These are phyloP conservation scores for Camelina sativa DNA, from an alignment of 345 rosid species.

Conservation along the genomic window DNA sequence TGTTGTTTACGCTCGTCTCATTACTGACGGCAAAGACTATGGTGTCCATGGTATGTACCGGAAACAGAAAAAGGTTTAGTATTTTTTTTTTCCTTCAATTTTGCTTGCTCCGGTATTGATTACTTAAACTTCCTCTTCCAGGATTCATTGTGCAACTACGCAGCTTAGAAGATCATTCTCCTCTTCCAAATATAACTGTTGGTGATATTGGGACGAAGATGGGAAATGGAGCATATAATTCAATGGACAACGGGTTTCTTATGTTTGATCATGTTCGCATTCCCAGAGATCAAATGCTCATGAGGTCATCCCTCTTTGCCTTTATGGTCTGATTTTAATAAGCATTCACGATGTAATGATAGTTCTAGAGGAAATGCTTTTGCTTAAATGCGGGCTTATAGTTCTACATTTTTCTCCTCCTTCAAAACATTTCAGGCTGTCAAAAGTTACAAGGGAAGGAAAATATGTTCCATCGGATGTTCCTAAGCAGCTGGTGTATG, in stretches of 20 bases:
- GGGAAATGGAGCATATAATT: constrained; percentile 91
- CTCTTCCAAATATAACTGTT: constrained; percentile 89
- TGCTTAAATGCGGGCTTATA: constrained; percentile 8
- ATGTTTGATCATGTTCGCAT: constrained; percentile 90
- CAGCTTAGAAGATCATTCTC: constrained; percentile 90
- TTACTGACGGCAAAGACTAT: constrained; percentile 70
- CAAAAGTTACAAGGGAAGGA: constrained; percentile 92
- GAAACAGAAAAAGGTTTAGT: not conserved
- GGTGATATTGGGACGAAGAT: constrained; percentile 97
- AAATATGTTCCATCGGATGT: constrained; percentile 77
- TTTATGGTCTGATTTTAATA: constrained; percentile 12
- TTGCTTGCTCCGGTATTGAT: constrained; percentile 12
- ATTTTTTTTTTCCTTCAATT: not conserved
- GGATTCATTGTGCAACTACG: constrained; percentile 98
- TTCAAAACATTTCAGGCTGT: constrained; percentile 61
- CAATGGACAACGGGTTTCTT: constrained; percentile 95
- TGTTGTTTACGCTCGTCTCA: constrained; percentile 89
- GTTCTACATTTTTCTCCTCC: constrained; percentile 36
- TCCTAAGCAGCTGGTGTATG: constrained; percentile 88
- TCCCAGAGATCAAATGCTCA: constrained; percentile 93
- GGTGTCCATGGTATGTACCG: constrained; percentile 83
- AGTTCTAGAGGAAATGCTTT: constrained; percentile 14
- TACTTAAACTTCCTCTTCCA: constrained; percentile 47
- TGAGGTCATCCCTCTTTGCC: constrained; percentile 59
- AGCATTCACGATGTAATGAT: constrained; percentile 11